phyloP scores from a whole-genome alignment of 768 basidiomycete genomes.

The Suillus subalutaceus region DNA sequence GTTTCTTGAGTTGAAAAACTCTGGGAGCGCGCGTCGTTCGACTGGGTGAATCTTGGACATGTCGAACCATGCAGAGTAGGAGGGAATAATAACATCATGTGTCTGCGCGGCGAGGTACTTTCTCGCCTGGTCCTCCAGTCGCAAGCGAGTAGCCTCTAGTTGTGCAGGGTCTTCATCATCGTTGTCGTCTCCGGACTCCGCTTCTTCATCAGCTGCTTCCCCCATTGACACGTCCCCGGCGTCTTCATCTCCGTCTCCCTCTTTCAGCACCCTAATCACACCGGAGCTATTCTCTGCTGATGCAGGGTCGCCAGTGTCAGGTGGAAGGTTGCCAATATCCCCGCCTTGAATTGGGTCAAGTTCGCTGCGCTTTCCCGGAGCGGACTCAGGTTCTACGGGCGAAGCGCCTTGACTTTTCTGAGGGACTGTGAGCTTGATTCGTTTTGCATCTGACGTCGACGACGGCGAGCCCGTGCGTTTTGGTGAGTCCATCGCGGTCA shows the following conservation, averaged over 20 bases:
- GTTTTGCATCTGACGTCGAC: slow-evolving; percentile 56
- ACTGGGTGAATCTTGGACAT: slow-evolving; percentile 92
- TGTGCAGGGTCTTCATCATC: slow-evolving; percentile 88
- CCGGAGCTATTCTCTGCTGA: slow-evolving; percentile 21
- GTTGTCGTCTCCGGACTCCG: slow-evolving; percentile 76
- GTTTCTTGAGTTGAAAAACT: slow-evolving; percentile 97
- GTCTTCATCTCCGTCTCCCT: slow-evolving; percentile 68
- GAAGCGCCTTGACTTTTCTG: slow-evolving; percentile 65
- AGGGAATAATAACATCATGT: slow-evolving; percentile 95
- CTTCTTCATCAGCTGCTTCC: slow-evolving; percentile 76
- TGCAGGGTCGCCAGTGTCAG: slow-evolving; percentile 20
- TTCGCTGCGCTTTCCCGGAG: slow-evolving; percentile 86
- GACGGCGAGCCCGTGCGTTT: slow-evolving; percentile 65
- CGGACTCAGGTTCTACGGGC: slow-evolving; percentile 77
- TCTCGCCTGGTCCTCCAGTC: slow-evolving; percentile 83
- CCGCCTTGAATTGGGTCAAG: slow-evolving; percentile 80
- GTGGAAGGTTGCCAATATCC: slow-evolving; percentile 76
- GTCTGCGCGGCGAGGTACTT: slow-evolving; percentile 97
- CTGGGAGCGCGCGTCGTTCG: slow-evolving; percentile 89
- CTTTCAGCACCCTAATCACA: slow-evolving; percentile 44
- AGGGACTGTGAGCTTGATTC: slow-evolving; percentile 57
- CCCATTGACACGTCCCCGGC: slow-evolving; percentile 81
- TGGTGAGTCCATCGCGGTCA: slow-evolving; percentile 58
- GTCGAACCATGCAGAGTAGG: slow-evolving; percentile 98
- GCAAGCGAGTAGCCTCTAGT: slow-evolving; percentile 75